Evolutionary conservation across 169 alveolate species (phyloP).

Genomic region (Besnoitia besnoiti): DNA sequence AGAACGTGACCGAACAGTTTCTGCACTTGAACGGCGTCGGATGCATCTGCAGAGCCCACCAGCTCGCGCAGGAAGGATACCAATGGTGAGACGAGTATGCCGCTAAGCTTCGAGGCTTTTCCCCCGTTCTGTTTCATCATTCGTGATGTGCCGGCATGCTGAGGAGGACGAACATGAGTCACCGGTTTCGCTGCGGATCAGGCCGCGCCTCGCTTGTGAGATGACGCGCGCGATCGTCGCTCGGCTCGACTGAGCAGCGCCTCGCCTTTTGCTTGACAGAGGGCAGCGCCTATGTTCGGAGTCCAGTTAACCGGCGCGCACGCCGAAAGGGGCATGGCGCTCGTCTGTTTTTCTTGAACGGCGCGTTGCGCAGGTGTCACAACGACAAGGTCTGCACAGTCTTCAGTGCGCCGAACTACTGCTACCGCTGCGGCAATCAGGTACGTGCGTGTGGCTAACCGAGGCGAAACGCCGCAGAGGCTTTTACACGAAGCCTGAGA

Average conservation of each 20-base stretch:
- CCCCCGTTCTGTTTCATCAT: too few relatives aligned
- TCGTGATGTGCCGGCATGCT: too few relatives aligned
- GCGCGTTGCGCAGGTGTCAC: constrained; percentile 76
- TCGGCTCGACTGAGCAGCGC: too few relatives aligned
- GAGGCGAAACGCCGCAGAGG: too few relatives aligned
- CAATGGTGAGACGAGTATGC: constrained; percentile 91
- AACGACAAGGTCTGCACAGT: constrained; percentile 95
- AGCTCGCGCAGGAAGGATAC: constrained; percentile 98
- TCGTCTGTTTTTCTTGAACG: too few relatives aligned
- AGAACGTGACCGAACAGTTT: constrained; percentile 88
- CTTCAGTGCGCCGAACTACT: constrained; percentile 98
- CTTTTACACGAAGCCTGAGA: too few relatives aligned
- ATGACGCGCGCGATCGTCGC: background rate
- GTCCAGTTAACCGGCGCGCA: background rate
- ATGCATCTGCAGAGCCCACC: constrained; percentile 98
- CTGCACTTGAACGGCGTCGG: constrained; percentile 92
- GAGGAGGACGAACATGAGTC: too few relatives aligned
- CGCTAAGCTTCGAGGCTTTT: too few relatives aligned
- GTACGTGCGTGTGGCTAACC: too few relatives aligned
- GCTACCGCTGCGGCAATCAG: constrained; percentile 97
- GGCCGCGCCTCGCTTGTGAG: too few relatives aligned
- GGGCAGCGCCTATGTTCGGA: background rate
- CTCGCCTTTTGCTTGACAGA: background rate
- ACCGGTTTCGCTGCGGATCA: too few relatives aligned
- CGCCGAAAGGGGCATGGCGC: background rate